Percentiles rank a stretch among this genome's conserved stretches.
Evolutionary conservation across 345 rosid species (phyloP).

Genomic region (Capsella bursapastoris): DNA sequence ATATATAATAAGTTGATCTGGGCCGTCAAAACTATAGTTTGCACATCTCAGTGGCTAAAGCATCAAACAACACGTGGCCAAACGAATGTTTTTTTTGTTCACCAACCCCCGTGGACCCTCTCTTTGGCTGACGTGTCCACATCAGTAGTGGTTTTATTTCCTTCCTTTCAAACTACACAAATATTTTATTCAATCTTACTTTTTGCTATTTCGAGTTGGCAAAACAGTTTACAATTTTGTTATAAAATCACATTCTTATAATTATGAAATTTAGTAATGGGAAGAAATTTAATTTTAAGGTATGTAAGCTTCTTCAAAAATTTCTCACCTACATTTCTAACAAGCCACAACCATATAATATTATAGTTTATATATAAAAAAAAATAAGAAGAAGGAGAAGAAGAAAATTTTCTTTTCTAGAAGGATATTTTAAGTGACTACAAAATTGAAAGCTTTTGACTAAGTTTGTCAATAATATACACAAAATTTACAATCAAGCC

Average conservation of each 20-base stretch:
- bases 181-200: background rate
- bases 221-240: background rate
- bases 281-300: background rate
- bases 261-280: background rate
- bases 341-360: background rate
- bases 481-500: conserved; percentile 19
- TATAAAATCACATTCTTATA: background rate
- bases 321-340: background rate
- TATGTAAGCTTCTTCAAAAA: background rate
- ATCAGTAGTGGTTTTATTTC: too few species aligned
- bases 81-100: too few species aligned
- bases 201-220: background rate
- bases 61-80: too few species aligned
- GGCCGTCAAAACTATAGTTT: too few species aligned
- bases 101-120: too few species aligned
- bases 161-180: too few species aligned
- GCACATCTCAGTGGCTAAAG: too few species aligned
- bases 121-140: too few species aligned
- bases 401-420: background rate
- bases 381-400: background rate
- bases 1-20: too few species aligned
- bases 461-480: conserved; percentile 33
- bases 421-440: conserved; percentile 14
- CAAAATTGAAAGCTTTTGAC: conserved; percentile 26
- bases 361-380: too few species aligned